Percentiles rank a stretch among this genome's conserved stretches.
phyloP scores from a whole-genome alignment of 352 stramenopile genomes.

The Ophiocytium majus region DNA sequence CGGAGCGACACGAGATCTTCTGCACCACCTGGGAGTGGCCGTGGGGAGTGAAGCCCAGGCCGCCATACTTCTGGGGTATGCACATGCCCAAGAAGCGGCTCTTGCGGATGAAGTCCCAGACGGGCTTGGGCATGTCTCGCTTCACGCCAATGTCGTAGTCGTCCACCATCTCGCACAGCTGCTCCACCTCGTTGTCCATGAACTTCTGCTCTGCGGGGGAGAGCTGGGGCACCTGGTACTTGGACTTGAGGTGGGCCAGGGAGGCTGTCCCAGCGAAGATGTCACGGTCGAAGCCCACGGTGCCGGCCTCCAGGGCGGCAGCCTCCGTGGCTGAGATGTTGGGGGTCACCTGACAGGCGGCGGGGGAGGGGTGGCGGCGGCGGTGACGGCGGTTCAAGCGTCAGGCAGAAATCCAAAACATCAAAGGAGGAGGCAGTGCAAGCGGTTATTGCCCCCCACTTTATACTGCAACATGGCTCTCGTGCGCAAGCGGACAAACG shows the following conservation, averaged over 20 bases:
- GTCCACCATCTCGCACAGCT: constrained; percentile 90
- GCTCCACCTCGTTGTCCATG: constrained; percentile 90
- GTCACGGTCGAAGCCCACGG: constrained; percentile 89
- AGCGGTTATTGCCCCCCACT: not conserved
- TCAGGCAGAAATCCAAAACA: not conserved
- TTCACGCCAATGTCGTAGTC: constrained; percentile 93
- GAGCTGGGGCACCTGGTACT: constrained; percentile 68
- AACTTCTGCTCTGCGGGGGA: constrained; percentile 86
- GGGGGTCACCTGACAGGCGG: constrained; percentile 52
- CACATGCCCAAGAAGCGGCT: constrained; percentile 96
- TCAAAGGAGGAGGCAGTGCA: not conserved
- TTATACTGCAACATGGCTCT: too few species aligned
- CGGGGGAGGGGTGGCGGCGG: not conserved
- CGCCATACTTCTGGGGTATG: constrained; percentile 91
- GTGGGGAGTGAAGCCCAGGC: constrained; percentile 79
- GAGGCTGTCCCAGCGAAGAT: constrained; percentile 90
- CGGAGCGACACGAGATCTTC: constrained; percentile 76
- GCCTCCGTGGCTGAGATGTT: constrained; percentile 62
- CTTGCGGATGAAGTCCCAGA: constrained; percentile 87
- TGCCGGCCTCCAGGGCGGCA: constrained; percentile 60
- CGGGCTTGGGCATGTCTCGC: constrained; percentile 73
- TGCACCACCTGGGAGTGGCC: constrained; percentile 85
- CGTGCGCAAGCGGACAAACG: constrained; percentile 1
- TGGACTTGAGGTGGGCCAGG: constrained; percentile 75
- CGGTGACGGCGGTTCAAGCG: not conserved